Base-by-base conservation (phyloP, 495 filamentous ascomycete species). In the Cryomyces minteri region DNA sequence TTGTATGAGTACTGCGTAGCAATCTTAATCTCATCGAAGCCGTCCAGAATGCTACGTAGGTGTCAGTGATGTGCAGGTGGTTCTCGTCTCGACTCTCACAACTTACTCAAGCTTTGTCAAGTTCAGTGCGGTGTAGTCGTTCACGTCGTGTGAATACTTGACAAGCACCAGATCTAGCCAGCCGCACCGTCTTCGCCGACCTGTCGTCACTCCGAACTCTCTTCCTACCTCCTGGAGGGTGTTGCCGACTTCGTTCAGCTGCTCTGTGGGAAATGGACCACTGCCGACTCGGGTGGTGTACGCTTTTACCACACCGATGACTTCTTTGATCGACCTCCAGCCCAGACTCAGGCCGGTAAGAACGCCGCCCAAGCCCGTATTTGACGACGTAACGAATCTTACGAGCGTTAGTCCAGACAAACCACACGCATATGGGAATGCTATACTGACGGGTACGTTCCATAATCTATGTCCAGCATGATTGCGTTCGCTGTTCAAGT, bases 91-190 rank as follows among this genome's bases (percentile, higher is more conserved):
- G 18, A 25, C 18, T 25, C 18, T 25, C 18, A 25, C 18, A 2
- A 25, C 18, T 25, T 25, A 25, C 18, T 92, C 84, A 46, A 92
- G 78, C 59, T 88, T 94, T 48, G 86, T 94, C 34, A 94, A 64
- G 69, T 94, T 93, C 40, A 92, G 62, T 11, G 59, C 39, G n/a
- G 61, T 62, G 51, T 65, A 65, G 51, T 59, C 54, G 48, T 65
- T 65, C 47, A 56, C 52, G 39, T 43, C 47, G 48, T 55, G 47
- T 12, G 53, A 83, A 68, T 87, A 85, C 53, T 83, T 80, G 46
- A 83, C 60, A n/a, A 90, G 67, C n/a, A 88, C 79, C 5, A 94
- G 71, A 57, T 95, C 86, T 36, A 94, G 71, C 85, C 83, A 93
- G 30, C 87, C 88, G 57, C 87, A 94, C 40, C 87, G 74, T 18